Evolutionary conservation across 2,329 filamentous ascomycete species (phyloP), one percentile per base, ranked within the genome.

Genomic region (Colletotrichum sp.): DNA sequence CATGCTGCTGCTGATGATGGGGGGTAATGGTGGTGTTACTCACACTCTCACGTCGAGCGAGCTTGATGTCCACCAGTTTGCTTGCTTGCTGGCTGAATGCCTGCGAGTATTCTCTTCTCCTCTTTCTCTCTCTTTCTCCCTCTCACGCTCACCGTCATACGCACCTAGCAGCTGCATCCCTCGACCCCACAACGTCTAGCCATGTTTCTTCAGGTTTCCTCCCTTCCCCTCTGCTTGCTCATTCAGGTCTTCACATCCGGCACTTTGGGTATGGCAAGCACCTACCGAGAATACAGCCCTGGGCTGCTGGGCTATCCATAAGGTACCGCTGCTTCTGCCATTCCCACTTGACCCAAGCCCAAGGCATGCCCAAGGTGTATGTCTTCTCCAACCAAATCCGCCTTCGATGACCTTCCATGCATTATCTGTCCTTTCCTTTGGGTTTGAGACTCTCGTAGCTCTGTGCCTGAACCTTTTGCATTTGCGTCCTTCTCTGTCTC

Each of bases 281-380:
- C 39, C 39, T 43, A 43, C 18, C 39, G 18, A 43, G 8, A 43
- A 43, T n/a, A 43, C 18, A 43, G 39, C 39, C 39, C 39, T 43
- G 39, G 39, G 39, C 39, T 43, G 39, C 39, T n/a, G 39, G 39
- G 39, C 36, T 61, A 36, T 32, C 48, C 18, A 24, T 72, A 28
- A 72, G 69, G 73, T 75, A 67, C 48, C 63, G 52, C 72, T 67
- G 72, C 72, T 57, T 75, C 69, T 18, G 5, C 32, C n/a, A 55
- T 57, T 75, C 15, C 68, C 57, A 63, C 28, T 61, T 26, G 6
- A 48, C 63, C 52, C 48, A 60, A 67, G 32, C 63, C 60, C 72
- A 34, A 39, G 60, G 34, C 52, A 69, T 60, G 67, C 72, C 72
- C 52, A 59, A 74, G 30, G 34, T 61, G 4, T 36, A 24, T 39